Evolutionary conservation across 2,329 filamentous ascomycete genomes (phyloP), one percentile per base, ranked within the genome.

Genomic region (Monilinia aucupariae): DNA sequence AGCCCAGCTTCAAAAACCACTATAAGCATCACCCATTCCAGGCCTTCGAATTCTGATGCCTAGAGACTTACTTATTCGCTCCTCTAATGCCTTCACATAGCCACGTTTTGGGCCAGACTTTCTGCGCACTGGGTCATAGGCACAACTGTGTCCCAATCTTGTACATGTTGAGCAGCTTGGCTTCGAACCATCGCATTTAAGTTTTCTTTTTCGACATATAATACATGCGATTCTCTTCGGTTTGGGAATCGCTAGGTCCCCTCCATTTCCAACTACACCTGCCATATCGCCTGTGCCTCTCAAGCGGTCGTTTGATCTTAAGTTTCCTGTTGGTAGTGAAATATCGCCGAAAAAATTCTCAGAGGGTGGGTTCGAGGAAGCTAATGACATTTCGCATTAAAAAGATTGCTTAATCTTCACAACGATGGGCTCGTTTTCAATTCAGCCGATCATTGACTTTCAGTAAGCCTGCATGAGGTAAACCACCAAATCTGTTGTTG

Each of bases 211-310:
- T 71, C 93, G 83, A 74, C 94, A 99, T 66, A 97, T 87, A 73
- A 96, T 90, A 75, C 94, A 99, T 45, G 94, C 94, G 71, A 97
- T 89, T 69, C 93, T 85, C 80, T 97, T 97, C n/a, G 88, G 87
- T 71, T 90, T 90, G 56, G 89, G 87, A 27, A 91, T 80, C 70
- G 76, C 80, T 67, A 86, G 85, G 69, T 54, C 43, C 27, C 50
- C 39, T 34, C 82, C 81, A 49, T 66, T 75, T 65, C 80, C 78
- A 64, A 78, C 77, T 61, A 73, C 70, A 62, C 74, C 73, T 54
- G 76, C 69, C 68, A 68, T 71, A 58, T 67, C 72, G 64, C 61
- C 70, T 58, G 62, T 67, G 60, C 74, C 72, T 69, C 61, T 68
- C n/a, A n/a, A n/a, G n/a, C n/a, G n/a, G 61, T 67, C 71, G 74